These are phyloP conservation scores for Nakazawaea wickerhamii DNA, from an alignment of 805 yeast genomes.

Conservation along the genomic window DNA sequence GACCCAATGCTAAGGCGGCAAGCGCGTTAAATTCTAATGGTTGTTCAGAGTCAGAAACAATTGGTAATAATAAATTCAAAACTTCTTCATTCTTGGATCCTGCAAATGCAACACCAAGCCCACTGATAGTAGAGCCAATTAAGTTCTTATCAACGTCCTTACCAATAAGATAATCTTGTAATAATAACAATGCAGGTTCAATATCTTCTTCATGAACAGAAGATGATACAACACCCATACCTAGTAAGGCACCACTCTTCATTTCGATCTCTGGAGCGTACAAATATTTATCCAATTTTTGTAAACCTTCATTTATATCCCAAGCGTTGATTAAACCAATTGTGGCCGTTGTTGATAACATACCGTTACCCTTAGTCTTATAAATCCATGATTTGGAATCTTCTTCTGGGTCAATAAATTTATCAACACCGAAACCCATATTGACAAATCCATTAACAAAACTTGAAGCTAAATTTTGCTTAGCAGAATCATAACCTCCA, in stretches of 20 bases:
- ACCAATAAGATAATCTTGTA: conserved; percentile 60
- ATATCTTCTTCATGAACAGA: conserved; percentile 96
- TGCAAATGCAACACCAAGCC: conserved; percentile 91
- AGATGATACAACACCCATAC: conserved; percentile 87
- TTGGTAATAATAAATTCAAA: conserved; percentile 68
- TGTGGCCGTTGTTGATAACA: conserved; percentile 87
- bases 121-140: conserved; percentile 79
- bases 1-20: conserved; percentile 90
- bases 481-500: conserved; percentile 79
- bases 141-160: conserved; percentile 49
- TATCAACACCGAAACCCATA: conserved; percentile 86
- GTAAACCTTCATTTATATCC: conserved; percentile 87
- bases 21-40: conserved; percentile 76
- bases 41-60: conserved; percentile 70
- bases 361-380: conserved; percentile 87
- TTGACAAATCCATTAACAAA: conserved; percentile 90
- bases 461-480: conserved; percentile 91
- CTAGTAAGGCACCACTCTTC: conserved; percentile 94
- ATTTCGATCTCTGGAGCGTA: conserved; percentile 82
- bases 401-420: conserved; percentile 54
- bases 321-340: conserved; percentile 88
- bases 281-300: conserved; percentile 80
- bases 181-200: conserved; percentile 82
- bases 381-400: conserved; percentile 80
- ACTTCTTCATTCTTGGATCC: conserved; percentile 89